Conservation (phyloP, 139 green algal genomes). For the Coelastrella sp. region DNA sequence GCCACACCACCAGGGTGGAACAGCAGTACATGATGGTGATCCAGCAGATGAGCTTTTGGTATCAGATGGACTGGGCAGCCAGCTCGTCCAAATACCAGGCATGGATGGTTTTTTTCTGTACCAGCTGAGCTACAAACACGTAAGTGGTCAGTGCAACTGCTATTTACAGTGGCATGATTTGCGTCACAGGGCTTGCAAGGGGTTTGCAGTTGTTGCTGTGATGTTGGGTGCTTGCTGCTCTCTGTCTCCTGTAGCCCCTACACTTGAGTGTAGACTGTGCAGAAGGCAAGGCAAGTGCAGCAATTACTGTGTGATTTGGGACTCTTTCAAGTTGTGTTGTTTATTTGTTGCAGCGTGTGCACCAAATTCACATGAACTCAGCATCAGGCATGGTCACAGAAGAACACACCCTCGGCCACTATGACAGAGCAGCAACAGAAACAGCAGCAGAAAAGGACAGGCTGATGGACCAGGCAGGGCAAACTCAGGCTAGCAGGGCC, state of each 20-base stretch:
- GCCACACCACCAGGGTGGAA: neutral
- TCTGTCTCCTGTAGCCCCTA: too few relatives aligned
- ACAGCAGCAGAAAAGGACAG: slow-evolving; percentile 14
- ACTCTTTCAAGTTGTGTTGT: too few relatives aligned
- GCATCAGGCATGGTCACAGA: slow-evolving; percentile 11
- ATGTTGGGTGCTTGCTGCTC: too few relatives aligned
- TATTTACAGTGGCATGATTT: neutral
- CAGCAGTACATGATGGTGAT: neutral
- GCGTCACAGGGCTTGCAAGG: neutral
- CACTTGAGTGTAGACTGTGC: too few relatives aligned
- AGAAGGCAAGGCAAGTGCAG: too few relatives aligned
- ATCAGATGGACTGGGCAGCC: neutral
- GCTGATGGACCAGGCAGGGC: neutral
- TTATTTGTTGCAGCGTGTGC: neutral
- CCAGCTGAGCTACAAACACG: slow-evolving; percentile 24
- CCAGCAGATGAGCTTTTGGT: neutral
- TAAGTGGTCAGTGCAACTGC: neutral
- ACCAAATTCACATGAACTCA: slow-evolving; percentile 11
- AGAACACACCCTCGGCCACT: slow-evolving; percentile 52
- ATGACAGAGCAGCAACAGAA: neutral
- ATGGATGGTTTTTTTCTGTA: slow-evolving; percentile 39
- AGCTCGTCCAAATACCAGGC: neutral
- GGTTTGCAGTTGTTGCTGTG: too few relatives aligned
- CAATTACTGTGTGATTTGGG: too few relatives aligned
- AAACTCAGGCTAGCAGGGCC: neutral